phyloP scores from a whole-genome alignment of 805 yeast genomes.

The Starmera pachycereana region DNA sequence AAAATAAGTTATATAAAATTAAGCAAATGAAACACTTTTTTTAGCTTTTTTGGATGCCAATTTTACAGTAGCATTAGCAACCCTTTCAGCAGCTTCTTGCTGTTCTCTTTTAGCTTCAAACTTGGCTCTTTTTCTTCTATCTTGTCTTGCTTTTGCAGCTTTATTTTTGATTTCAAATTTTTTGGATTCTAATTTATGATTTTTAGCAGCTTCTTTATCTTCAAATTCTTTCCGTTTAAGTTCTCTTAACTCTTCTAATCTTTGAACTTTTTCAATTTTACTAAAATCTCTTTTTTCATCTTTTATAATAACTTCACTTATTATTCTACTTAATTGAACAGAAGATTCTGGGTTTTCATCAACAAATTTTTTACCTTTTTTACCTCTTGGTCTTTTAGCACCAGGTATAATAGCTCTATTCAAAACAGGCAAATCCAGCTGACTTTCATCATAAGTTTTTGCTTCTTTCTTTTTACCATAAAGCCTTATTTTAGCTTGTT shows the following conservation, averaged over 20 bases:
- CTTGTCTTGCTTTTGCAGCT: conserved; percentile 57
- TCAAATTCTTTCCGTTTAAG: conserved; percentile 82
- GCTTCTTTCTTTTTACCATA: conserved; percentile 49
- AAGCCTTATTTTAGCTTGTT: conserved; percentile 50
- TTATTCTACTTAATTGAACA: conserved; percentile 52
- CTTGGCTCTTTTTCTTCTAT: conserved; percentile 49
- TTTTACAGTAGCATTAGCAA: conserved; percentile 12
- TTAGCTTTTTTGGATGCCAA: conserved; percentile 24
- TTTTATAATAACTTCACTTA: conserved; percentile 74
- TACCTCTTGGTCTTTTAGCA: conserved; percentile 62
- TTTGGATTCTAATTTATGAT: conserved; percentile 60
- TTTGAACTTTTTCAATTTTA: conserved; percentile 80
- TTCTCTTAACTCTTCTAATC: conserved; percentile 85
- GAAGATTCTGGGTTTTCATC: conserved; percentile 49
- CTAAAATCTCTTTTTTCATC: conserved; percentile 74
- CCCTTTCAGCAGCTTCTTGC: conserved; percentile 3
- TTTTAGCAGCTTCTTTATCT: conserved; percentile 63
- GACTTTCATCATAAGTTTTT: conserved; percentile 57
- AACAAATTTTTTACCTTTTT: conserved; percentile 77
- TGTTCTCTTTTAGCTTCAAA: conserved; percentile 12
- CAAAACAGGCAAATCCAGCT: conserved; percentile 66
- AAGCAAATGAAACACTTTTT: conserved; percentile 38
- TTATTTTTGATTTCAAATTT: conserved; percentile 68
- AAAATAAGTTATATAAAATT: background rate
- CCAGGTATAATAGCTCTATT: conserved; percentile 86